Evolutionary conservation across 1,139 yeast genomes (phyloP).

Genomic region (Taphrina flavorubra): DNA sequence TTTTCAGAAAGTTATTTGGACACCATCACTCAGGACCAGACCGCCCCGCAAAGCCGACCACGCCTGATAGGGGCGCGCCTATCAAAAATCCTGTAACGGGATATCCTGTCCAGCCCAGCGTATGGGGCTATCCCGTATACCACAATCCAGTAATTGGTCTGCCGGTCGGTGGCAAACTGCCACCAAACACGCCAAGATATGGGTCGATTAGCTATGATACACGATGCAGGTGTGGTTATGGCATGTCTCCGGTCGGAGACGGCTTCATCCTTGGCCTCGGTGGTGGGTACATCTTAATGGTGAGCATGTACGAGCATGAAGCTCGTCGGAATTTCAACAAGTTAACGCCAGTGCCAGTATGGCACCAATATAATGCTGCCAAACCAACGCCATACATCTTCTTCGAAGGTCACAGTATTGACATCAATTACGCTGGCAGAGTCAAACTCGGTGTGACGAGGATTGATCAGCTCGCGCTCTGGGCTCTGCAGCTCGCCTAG

Average conservation of each 20-base stretch:
- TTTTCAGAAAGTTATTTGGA: too few relatives aligned
- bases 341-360: background rate
- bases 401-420: background rate
- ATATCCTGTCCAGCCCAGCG: background rate
- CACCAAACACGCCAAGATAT: conserved; percentile 4
- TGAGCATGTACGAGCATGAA: background rate
- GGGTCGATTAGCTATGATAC: background rate
- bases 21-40: too few relatives aligned
- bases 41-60: background rate
- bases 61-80: background rate
- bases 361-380: conserved; percentile 2
- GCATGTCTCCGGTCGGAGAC: background rate
- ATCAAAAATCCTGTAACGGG: background rate
- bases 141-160: background rate
- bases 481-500: background rate
- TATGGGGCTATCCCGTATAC: background rate
- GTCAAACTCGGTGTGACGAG: background rate
- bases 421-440: background rate
- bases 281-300: background rate
- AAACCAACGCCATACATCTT: background rate
- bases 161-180: background rate
- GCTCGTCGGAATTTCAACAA: background rate
- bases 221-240: background rate
- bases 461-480: conserved; percentile 1
- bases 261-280: background rate